Conservation (phyloP, 805 yeast genomes). For the Wickerhamiella parazyma region DNA sequence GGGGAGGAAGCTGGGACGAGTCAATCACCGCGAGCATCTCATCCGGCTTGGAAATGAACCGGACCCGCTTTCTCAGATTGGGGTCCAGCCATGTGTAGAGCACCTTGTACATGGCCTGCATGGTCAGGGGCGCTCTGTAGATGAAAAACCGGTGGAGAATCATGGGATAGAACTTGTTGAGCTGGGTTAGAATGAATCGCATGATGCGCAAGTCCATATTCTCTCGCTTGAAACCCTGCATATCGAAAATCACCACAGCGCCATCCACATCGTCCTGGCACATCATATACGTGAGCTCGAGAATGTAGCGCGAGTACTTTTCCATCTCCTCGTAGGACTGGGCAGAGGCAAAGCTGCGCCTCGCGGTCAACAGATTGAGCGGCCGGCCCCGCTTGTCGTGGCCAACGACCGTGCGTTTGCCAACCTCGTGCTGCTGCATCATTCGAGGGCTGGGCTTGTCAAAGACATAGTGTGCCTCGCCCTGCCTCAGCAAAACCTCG, state of each 20-base stretch:
- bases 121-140: slow-evolving; percentile 95
- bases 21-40: slow-evolving; percentile 58
- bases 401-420: slow-evolving; percentile 6
- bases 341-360: slow-evolving; percentile 54
- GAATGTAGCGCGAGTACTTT: slow-evolving; percentile 55
- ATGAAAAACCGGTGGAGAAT: slow-evolving; percentile 71
- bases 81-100: slow-evolving; percentile 93
- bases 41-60: slow-evolving; percentile 56
- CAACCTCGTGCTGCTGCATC: slow-evolving; percentile 29
- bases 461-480: slow-evolving; percentile 49
- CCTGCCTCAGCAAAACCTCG: slow-evolving; percentile 48
- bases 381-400: slow-evolving; percentile 6
- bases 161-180: slow-evolving; percentile 96
- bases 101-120: slow-evolving; percentile 86
- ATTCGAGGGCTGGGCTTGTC: slow-evolving; percentile 28
- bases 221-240: slow-evolving; percentile 71
- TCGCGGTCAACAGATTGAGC: slow-evolving; percentile 32
- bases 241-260: slow-evolving; percentile 73
- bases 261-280: slow-evolving; percentile 65
- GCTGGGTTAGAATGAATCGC: slow-evolving; percentile 73
- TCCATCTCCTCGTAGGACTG: slow-evolving; percentile 62
- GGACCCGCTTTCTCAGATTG: slow-evolving; percentile 82
- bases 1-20: slow-evolving; percentile 45
- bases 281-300: slow-evolving; percentile 71
- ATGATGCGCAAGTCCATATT: slow-evolving; percentile 92